phyloP scores from a whole-genome alignment of 108 stramenopile genomes.

The Conticribra weissflogii region DNA sequence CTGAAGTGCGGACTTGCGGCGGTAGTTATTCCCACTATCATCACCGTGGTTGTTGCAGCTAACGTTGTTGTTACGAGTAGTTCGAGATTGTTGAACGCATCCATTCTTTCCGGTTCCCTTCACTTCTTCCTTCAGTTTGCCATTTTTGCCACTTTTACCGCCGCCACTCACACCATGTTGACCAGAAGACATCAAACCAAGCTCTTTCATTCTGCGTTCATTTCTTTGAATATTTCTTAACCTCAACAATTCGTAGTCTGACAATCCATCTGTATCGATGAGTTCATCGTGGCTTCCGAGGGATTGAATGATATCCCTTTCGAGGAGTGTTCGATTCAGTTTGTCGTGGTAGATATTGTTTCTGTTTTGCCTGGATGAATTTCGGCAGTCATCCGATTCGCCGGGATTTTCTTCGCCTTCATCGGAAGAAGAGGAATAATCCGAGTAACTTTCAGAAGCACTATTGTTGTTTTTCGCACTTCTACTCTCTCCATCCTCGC shows the following conservation, averaged over 20 bases:
- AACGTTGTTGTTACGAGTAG: too few relatives aligned
- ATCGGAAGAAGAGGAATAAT: too few relatives aligned
- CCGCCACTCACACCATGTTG: background rate
- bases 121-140: background rate
- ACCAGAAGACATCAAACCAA: conserved; percentile 8
- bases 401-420: too few relatives aligned
- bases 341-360: background rate
- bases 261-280: conserved; percentile 5
- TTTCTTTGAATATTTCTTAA: conserved; percentile 37
- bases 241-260: conserved; percentile 36
- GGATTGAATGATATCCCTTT: background rate
- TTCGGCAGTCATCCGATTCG: too few relatives aligned
- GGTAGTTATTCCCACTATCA: background rate
- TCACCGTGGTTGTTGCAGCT: background rate
- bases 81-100: background rate
- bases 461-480: too few relatives aligned
- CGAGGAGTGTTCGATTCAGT: background rate
- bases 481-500: too few relatives aligned
- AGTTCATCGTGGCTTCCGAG: conserved; percentile 1
- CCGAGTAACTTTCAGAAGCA: too few relatives aligned
- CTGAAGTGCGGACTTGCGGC: background rate
- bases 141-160: background rate
- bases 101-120: background rate
- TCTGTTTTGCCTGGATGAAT: too few relatives aligned
- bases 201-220: conserved; percentile 21